Base-by-base conservation (phyloP, 2,329 filamentous ascomycete species). In the Trichoderma afroharzianum region DNA sequence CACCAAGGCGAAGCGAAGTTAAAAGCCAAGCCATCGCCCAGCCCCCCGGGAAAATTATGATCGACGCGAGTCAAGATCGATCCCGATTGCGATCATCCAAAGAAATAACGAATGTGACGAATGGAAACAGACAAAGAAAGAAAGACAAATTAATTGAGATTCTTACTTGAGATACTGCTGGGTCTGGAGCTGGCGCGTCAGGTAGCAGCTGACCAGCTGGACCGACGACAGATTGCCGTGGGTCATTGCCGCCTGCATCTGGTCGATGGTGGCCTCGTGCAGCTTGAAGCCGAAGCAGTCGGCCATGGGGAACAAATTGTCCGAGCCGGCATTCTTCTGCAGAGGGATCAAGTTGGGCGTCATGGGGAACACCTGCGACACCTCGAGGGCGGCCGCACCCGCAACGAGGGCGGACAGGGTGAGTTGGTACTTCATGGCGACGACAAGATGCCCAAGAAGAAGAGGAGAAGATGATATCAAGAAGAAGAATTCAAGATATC, bases 261-360 rank as follows among this genome's bases (percentile, higher is more conserved):
- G 81, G 73, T 92, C 90, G 73, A 93, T 91, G 7, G 88, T 90
- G 18, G 90, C 90, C 78, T 93, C 91, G 79, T 92, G 90, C 18
- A 93, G 82, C 62, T 83, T 81, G 74, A 92, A 85, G 11, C 85
- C 86, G 70, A 86, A 80, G 78, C 92, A 94, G 14, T 78, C 78
- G 1, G 83, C 84, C 90, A 93, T 91, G 3, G 89, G 87, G 76
- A 93, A 93, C 26, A 85, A 75, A 14, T 78, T 72, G 1, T 76
- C 69, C 4, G 82, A 79, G 50, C 79, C 80, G 21, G 78, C 80
- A 78, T 83, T 78, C 57, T 81, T 72, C 70, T 79, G 74, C 4
- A 80, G 74, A 0, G 83, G 82, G 14, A 83, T 77, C 36, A 82
- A 72, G 12, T 76, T 76, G 4, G 80, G 75, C 53, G 76, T 72